These are phyloP conservation scores for Batkoa obscura DNA, from an alignment of 371 early-diverging fungal genomes.

Conservation along the genomic window DNA sequence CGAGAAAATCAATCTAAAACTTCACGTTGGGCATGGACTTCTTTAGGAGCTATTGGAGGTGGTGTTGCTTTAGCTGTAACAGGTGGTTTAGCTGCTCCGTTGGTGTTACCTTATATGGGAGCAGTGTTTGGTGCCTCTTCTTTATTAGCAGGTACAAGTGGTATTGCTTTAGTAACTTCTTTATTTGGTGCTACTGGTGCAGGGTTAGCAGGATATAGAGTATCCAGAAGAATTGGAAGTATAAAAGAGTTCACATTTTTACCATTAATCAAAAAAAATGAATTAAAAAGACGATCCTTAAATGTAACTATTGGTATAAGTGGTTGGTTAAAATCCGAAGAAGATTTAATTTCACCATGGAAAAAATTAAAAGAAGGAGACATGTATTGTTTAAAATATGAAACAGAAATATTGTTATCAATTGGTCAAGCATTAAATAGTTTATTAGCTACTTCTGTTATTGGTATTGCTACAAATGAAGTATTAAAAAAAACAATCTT, in stretches of 20 bases:
- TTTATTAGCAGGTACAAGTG: conserved; percentile 36
- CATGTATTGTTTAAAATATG: conserved; percentile 47
- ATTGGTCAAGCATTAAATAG: conserved; percentile 58
- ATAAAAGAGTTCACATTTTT: conserved; percentile 37
- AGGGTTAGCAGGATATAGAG: conserved; percentile 25
- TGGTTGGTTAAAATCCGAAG: conserved; percentile 27
- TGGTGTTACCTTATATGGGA: conserved; percentile 31
- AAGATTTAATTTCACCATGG: conserved; percentile 27
- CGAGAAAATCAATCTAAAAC: too few species aligned
- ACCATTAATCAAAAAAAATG: conserved; percentile 7
- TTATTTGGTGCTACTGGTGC: conserved; percentile 41
- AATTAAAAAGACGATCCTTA: conserved; percentile 7
- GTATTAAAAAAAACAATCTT: conserved; percentile 73
- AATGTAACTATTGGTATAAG: conserved; percentile 38
- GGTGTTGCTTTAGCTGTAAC: conserved; percentile 44
- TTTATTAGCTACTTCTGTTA: conserved; percentile 66
- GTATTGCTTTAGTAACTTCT: conserved; percentile 35
- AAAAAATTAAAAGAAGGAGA: conserved; percentile 19
- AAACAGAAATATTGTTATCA: conserved; percentile 47
- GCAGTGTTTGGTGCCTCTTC: conserved; percentile 23
- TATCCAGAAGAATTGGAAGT: conserved; percentile 25
- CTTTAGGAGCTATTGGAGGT: conserved; percentile 31
- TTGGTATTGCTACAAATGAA: conserved; percentile 63
- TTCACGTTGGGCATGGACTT: conserved; percentile 1
- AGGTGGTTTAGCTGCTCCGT: conserved; percentile 44